Evolutionary conservation across 129 eudicot genomes (phyloP), one percentile per base, ranked within the genome.

Genomic region (Flaveria sonorensis): DNA sequence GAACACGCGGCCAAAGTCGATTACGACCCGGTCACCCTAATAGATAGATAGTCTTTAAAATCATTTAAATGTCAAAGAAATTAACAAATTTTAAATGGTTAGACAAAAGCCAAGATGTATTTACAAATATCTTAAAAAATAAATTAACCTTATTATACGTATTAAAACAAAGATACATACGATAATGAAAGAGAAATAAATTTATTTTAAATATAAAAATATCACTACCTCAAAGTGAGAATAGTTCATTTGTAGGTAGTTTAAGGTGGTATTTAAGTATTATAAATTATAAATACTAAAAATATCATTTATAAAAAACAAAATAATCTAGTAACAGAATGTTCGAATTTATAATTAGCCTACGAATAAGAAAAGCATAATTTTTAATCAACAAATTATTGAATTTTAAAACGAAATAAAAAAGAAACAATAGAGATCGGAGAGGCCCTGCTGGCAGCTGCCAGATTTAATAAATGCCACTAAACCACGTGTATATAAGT

Each of bases 401-500:
- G 14, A 56, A 30, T 19, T 18, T 32, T 13, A 72, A 72, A 18
- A 18, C 5, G 3, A 18, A 43, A 30, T n/a, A 21, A 21, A 21
- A 26, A 61, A 59, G 4, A 24, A 13, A 14, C 14, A 61, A 61
- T 26, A 8, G 18, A 61, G 67, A 61, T 61, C 1, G 19, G 36
- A 5, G 40, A 21, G 16, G 20, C 45, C 40, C 40, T 36, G 40
- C 40, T 36, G 8, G 40, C 28, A 68, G 81, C 81, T 67, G 60
- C 32, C 14, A 68, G 19, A 40, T 78, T 68, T 45, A 57, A 32
- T n/a, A 70, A 56, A 69, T 56, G 47, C 21, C 26, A 78, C 70
- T 68, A 56, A 70, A 56, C 70, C 82, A 78, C 82, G 82, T 78
- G 70, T 26, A 39, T 67, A 9, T 55, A 28, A 52, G 10, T 18